Conservation (phyloP, 1,284 basidiomycete species). For the Cryptococcus wingfieldii region DNA sequence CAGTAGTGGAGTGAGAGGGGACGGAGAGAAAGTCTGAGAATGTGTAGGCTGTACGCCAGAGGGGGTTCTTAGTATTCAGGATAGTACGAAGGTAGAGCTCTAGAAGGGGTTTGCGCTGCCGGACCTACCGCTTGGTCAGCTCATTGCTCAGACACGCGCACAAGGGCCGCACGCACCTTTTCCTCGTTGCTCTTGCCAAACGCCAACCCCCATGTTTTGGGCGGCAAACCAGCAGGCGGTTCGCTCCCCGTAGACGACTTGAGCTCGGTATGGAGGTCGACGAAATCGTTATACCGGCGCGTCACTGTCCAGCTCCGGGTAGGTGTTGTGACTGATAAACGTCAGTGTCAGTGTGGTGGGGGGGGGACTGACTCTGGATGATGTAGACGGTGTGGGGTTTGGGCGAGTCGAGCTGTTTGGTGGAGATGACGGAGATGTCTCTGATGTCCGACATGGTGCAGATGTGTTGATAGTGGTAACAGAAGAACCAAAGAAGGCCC, state of each 20-base stretch:
- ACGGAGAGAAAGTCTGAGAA: constrained; percentile 84
- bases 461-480: background rate
- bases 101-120: constrained; percentile 68
- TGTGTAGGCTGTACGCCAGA: constrained; percentile 73
- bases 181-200: constrained; percentile 37
- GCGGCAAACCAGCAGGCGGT: constrained; percentile 72
- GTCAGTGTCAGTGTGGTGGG: background rate
- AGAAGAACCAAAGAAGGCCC: background rate
- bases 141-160: background rate
- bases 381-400: constrained; percentile 47
- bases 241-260: constrained; percentile 63
- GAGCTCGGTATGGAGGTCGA: constrained; percentile 76
- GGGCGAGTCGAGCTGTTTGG: constrained; percentile 40
- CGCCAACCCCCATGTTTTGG: constrained; percentile 68
- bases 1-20: constrained; percentile 52
- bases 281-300: constrained; percentile 90
- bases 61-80: constrained; percentile 68
- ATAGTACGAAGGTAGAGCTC: constrained; percentile 85
- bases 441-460: constrained; percentile 45
- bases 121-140: constrained; percentile 53
- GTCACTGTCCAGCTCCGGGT: constrained; percentile 83
- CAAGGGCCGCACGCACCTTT: constrained; percentile 30
- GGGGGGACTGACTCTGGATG: constrained; percentile 37
- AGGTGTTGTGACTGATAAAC: constrained; percentile 42
- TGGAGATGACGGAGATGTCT: constrained; percentile 44